Base-by-base conservation (phyloP, 116 monocot species). In the Trichopus zeylanicus region DNA sequence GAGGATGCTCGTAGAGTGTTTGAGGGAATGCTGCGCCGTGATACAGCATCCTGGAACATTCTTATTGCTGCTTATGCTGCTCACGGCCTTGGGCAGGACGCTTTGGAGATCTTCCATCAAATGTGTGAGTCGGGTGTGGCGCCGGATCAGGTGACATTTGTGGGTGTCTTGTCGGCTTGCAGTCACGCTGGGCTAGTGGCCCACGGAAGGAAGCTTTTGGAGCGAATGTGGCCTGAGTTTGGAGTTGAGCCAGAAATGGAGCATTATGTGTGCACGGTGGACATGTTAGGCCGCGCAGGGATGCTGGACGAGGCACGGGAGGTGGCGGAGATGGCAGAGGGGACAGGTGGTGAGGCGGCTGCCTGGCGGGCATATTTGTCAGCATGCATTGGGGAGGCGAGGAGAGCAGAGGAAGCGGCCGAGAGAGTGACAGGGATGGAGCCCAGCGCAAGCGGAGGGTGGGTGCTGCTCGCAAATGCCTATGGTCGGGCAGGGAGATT, bases 11-110 rank as follows among this genome's bases (percentile, higher is more conserved):
- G 55, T 13, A 28, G 12, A 7, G 38, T 87, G 13, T 92, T 86
- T 37, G 71, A 81, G 7, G 20, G 24, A 24, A 81, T 84, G 84
- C 66, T 27, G 6, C 28, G 16, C 0, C 60, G 24, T 0, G 92
- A 87, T 29, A 53, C 53, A 10, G 83, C 81, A 8, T 86, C 87
- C 3, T 92, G 92, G 92, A 92, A 92, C 68, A 87, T 83, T 32
- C 66, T 92, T 46, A 92, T 92, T n/a, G 73, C 73, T 18, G 81
- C 70, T 0, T 78, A 76, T 31, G 87, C 83, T 0, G 46, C 78
- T 0, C 76, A 91, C 59, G 87, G 87, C 5, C 51, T 26, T 13
- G 87, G 59, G 1, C 8, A 6, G 9, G 77, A 80, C 47, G 76
- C 81, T 2, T 46, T 86, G n/a, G 53, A 48, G 15, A 22, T 83